Conservation (phyloP, 2,329 filamentous ascomycete genomes). For the Exophiala alcalophila region DNA sequence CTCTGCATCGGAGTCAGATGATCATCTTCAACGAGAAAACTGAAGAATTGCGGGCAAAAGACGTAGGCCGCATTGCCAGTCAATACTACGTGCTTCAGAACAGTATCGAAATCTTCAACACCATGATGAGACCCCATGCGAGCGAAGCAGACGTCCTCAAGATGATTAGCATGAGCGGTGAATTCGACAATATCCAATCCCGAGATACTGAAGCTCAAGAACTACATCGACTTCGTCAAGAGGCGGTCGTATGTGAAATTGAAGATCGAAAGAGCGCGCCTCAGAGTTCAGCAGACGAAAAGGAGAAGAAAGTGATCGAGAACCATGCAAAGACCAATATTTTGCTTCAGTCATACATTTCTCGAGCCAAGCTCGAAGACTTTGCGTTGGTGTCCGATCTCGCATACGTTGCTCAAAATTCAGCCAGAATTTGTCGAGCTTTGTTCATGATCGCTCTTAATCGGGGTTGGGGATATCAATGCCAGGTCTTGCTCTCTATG, state of each 20-base stretch:
- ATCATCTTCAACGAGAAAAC: conserved; percentile 96
- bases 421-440: conserved; percentile 87
- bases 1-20: conserved; percentile 93
- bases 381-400: conserved; percentile 90
- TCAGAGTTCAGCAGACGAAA: conserved; percentile 64
- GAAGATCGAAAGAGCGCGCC: conserved; percentile 60
- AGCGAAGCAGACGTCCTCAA: conserved; percentile 89
- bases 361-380: conserved; percentile 79
- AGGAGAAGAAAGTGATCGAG: conserved; percentile 64
- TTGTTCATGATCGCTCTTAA: conserved; percentile 98
- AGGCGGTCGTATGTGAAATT: conserved; percentile 73
- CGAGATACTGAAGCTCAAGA: conserved; percentile 88
- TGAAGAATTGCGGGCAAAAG: conserved; percentile 88
- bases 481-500: conserved; percentile 81
- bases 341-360: conserved; percentile 89
- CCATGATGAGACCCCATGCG: conserved; percentile 80
- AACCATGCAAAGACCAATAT: conserved; percentile 95
- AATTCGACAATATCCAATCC: conserved; percentile 95
- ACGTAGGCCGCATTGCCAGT: conserved; percentile 93
- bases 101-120: conserved; percentile 94
- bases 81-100: conserved; percentile 94
- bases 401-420: conserved; percentile 93
- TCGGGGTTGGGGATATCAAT: conserved; percentile 92
- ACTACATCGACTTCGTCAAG: conserved; percentile 68
- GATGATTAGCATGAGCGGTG: conserved; percentile 96